Percentiles rank a stretch among this genome's conserved stretches.
These are phyloP conservation scores for Naegleria gruberi DNA, from an alignment of 208 protist genomes.

Conservation along the genomic window DNA sequence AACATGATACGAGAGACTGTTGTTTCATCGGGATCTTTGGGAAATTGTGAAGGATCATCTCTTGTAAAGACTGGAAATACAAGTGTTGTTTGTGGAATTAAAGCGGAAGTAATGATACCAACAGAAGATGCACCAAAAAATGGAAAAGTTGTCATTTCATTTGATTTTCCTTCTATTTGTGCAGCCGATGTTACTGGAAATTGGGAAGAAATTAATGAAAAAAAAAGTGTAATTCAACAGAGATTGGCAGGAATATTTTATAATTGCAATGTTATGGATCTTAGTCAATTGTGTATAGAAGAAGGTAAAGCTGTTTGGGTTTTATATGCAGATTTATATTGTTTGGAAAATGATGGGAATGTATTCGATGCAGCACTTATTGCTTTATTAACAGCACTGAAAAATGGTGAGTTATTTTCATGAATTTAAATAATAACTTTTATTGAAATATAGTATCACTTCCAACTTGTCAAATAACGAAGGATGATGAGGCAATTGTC, in stretches of 20 bases:
- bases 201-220: not conserved
- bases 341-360: constrained; percentile 16
- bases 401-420: not conserved
- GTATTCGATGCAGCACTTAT: not conserved
- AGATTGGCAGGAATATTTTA: not conserved
- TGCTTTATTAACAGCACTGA: not conserved
- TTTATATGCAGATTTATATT: constrained; percentile 15
- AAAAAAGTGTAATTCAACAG: not conserved
- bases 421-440: not conserved
- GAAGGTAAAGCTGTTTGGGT: not conserved
- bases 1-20: not conserved
- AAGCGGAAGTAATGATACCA: not conserved
- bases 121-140: not conserved
- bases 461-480: not conserved
- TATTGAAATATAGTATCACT: not conserved
- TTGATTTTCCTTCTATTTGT: constrained; percentile 13
- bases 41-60: not conserved
- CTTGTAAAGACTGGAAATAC: constrained; percentile 9
- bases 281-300: not conserved
- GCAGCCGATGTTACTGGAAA: not conserved
- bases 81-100: constrained; percentile 13
- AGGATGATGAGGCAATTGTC: not conserved
- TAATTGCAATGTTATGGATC: not conserved
- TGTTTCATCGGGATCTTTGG: not conserved
- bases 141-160: not conserved